Base-by-base conservation (phyloP, 2,329 filamentous ascomycete species). In the Seiridium unicorne region DNA sequence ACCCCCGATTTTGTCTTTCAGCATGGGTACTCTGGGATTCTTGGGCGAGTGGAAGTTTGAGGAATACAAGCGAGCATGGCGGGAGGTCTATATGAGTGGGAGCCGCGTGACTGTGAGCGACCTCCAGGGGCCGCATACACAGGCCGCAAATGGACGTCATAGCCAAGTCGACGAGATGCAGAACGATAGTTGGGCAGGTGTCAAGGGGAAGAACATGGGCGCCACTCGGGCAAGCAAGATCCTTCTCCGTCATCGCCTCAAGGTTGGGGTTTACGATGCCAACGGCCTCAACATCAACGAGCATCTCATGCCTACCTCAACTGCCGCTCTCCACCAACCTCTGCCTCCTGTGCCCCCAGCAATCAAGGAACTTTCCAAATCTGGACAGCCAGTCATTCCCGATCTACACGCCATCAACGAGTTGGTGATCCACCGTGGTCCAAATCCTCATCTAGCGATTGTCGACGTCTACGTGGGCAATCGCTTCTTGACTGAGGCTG, bases 11-110 rank as follows among this genome's bases (percentile, higher is more conserved):
- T 80, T 99, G 6, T 93, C 92, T 1, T 99, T 99, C 72, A 96
- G 93, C 72, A 97, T 99, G 92, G 95, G 95, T 5, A 96, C 94
- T 0, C 79, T 99, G 1, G 95, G 95, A 0, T 99, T 99, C 66
- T 78, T 99, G 6, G 93, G 94, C 13, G 94, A 98, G 75, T 99
- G 94, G 93, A 96, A 95, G 69, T 98, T 98, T 72, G 82, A 83
- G 5, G 93, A 98, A 69, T 92, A 96, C 77, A 97, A 97, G 76
- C 85, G 91, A 54, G 95, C 95, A 0, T 97, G 96, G 78, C 82
- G 92, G 54, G 92, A 97, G 72, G 92, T 95, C 57, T 97, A 96
- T 77, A 96, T 97, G 90, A 86, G 83, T 67, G 84, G 84, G 2
- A 84, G 82, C 63, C 76, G 79, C 49, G 82, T 84, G 7, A 73